Conservation (phyloP, 2,329 filamentous ascomycete genomes). For the Botrytis medusae region DNA sequence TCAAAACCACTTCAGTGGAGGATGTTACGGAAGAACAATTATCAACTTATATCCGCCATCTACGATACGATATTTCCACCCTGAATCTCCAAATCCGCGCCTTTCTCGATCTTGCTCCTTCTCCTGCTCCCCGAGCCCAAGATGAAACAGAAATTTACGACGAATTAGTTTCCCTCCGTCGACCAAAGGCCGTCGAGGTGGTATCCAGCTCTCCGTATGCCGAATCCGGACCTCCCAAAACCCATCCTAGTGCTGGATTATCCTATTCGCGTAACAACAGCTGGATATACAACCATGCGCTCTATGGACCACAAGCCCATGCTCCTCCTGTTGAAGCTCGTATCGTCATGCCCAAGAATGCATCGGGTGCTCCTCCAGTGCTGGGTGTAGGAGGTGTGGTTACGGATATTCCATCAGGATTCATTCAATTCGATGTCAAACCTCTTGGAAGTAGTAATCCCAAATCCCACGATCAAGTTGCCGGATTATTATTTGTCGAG, state of each 20-base stretch:
- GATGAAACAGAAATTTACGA: not conserved
- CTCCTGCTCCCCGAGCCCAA: constrained; percentile 21
- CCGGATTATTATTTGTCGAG: constrained; percentile 34
- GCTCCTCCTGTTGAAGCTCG: constrained; percentile 56
- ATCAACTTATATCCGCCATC: constrained; percentile 50
- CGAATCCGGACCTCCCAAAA: constrained; percentile 53
- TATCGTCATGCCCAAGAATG: constrained; percentile 51
- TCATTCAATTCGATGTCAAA: constrained; percentile 13
- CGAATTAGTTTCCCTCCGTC: not conserved
- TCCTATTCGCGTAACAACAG: constrained; percentile 58
- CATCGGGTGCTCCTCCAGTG: constrained; percentile 33
- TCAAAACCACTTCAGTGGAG: constrained; percentile 38
- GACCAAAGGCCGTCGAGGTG: not conserved
- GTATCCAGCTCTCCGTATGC: constrained; percentile 45
- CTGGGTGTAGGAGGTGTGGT: constrained; percentile 40
- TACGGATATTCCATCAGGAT: constrained; percentile 28
- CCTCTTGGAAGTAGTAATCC: not conserved
- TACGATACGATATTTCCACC: constrained; percentile 52
- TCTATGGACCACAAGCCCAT: constrained; percentile 57
- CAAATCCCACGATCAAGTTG: not conserved
- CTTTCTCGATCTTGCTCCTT: constrained; percentile 57
- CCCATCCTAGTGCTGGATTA: constrained; percentile 65
- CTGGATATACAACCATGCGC: constrained; percentile 58
- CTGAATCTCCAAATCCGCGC: constrained; percentile 57
- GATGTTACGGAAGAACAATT: constrained; percentile 54